Evolutionary conservation across 1,284 basidiomycete genomes (phyloP).

Genomic region (Trametes versicolor): DNA sequence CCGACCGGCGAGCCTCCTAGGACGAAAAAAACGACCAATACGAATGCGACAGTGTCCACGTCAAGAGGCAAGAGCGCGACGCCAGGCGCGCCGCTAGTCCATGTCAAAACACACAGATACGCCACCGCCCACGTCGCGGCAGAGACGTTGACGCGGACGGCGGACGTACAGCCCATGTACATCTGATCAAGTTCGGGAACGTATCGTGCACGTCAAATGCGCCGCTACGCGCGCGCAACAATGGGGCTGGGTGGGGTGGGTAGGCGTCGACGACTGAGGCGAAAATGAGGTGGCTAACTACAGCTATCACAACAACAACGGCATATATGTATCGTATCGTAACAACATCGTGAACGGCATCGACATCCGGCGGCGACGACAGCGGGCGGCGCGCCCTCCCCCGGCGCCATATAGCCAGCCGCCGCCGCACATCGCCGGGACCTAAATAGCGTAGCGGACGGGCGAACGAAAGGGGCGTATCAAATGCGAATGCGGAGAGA

Average conservation of each 20-base stretch:
- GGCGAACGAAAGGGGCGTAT: background rate
- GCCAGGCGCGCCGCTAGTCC: background rate
- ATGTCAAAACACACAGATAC: background rate
- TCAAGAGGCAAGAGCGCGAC: background rate
- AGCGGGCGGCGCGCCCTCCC: conserved; percentile 6
- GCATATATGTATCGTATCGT: conserved; percentile 25
- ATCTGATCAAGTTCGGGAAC: background rate
- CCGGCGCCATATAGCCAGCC: background rate
- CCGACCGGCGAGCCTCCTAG: too few species aligned
- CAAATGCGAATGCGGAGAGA: background rate
- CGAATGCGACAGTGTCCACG: background rate
- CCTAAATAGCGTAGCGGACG: conserved; percentile 8
- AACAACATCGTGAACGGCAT: conserved; percentile 30
- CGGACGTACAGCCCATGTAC: background rate
- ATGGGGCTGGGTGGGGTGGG: background rate
- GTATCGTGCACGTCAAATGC: background rate
- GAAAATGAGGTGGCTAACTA: background rate
- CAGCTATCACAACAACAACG: conserved; percentile 30
- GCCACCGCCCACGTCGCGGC: background rate
- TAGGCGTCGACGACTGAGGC: background rate
- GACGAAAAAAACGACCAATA: too few species aligned
- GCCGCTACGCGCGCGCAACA: too few species aligned
- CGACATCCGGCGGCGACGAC: conserved; percentile 6
- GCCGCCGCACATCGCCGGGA: background rate
- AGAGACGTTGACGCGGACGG: background rate